phyloP scores from a whole-genome alignment of 495 filamentous ascomycete species.

The Cetradonia linearis region DNA sequence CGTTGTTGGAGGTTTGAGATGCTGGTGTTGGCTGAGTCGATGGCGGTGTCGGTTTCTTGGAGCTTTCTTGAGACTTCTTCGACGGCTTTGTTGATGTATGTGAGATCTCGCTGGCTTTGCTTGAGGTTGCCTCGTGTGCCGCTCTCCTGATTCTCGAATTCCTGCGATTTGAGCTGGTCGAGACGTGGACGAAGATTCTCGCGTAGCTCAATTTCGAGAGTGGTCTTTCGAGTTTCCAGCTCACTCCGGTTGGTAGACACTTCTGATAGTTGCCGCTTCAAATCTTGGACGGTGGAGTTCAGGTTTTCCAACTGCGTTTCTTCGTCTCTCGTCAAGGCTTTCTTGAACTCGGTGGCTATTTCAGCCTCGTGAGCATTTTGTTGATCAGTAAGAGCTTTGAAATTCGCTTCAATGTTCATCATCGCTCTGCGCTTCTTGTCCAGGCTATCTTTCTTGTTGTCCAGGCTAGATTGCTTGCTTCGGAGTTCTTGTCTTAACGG shows the following conservation, averaged over 20 bases:
- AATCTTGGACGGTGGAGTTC: slow-evolving; percentile 53
- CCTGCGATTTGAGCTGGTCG: slow-evolving; percentile 75
- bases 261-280: slow-evolving; percentile 64
- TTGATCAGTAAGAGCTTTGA: slow-evolving; percentile 66
- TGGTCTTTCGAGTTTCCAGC: slow-evolving; percentile 66
- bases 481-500: slow-evolving; percentile 66
- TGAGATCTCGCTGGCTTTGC: slow-evolving; percentile 72
- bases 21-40: slow-evolving; percentile 51
- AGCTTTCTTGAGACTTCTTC: slow-evolving; percentile 56
- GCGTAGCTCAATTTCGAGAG: slow-evolving; percentile 73
- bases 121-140: slow-evolving; percentile 57
- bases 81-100: slow-evolving; percentile 54
- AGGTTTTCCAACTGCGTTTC: slow-evolving; percentile 70
- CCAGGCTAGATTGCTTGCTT: slow-evolving; percentile 57
- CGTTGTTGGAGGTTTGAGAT: slow-evolving; percentile 52
- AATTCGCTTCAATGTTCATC: slow-evolving; percentile 63
- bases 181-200: slow-evolving; percentile 77
- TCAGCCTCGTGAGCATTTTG: slow-evolving; percentile 66
- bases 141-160: slow-evolving; percentile 53
- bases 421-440: slow-evolving; percentile 58
- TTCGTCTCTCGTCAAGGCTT: slow-evolving; percentile 71
- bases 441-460: slow-evolving; percentile 63
- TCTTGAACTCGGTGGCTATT: slow-evolving; percentile 79
- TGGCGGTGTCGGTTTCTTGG: slow-evolving; percentile 57
- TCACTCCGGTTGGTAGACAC: slow-evolving; percentile 64